A percentile compares a stretch with the other conserved stretches of the same genome.
These are phyloP conservation scores for Diutina pseudorugosa DNA, from an alignment of 1,139 yeast species.

Conservation along the genomic window DNA sequence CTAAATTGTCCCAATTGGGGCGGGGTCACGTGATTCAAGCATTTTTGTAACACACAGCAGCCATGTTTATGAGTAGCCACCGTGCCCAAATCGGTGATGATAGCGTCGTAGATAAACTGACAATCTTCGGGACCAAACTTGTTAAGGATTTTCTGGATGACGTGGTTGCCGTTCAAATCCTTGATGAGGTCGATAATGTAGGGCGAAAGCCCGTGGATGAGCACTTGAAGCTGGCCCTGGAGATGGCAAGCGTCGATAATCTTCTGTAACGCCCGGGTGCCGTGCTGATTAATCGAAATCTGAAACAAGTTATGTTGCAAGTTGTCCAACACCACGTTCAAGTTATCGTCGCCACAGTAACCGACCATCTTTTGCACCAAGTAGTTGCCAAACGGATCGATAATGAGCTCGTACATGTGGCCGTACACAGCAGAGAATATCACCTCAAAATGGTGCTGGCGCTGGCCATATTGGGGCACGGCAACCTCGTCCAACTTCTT, in stretches of 20 bases:
- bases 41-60: slow-evolving; percentile 36
- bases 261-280: slow-evolving; percentile 36
- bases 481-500: slow-evolving; percentile 29
- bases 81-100: slow-evolving; percentile 22
- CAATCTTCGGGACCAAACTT: slow-evolving; percentile 25
- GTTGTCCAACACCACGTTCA: slow-evolving; percentile 27
- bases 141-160: slow-evolving; percentile 34
- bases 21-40: slow-evolving; percentile 32
- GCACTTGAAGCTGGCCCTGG: slow-evolving; percentile 20
- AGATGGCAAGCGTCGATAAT: slow-evolving; percentile 27
- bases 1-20: slow-evolving; percentile 25
- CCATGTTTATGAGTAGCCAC: slow-evolving; percentile 40
- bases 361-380: slow-evolving; percentile 16
- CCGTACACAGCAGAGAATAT: slow-evolving; percentile 28
- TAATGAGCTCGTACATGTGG: slow-evolving; percentile 30
- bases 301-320: slow-evolving; percentile 30
- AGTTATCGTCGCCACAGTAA: slow-evolving; percentile 25
- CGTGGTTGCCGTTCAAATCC: slow-evolving; percentile 38
- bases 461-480: neutral
- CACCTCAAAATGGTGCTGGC: slow-evolving; percentile 21
- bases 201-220: slow-evolving; percentile 16
- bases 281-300: slow-evolving; percentile 33
- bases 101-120: slow-evolving; percentile 33
- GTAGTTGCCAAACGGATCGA: slow-evolving; percentile 25
- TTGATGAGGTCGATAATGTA: slow-evolving; percentile 31